Evolutionary conservation across 2,329 filamentous ascomycete genomes (phyloP).

Genomic region (Aureobasidium sp.): DNA sequence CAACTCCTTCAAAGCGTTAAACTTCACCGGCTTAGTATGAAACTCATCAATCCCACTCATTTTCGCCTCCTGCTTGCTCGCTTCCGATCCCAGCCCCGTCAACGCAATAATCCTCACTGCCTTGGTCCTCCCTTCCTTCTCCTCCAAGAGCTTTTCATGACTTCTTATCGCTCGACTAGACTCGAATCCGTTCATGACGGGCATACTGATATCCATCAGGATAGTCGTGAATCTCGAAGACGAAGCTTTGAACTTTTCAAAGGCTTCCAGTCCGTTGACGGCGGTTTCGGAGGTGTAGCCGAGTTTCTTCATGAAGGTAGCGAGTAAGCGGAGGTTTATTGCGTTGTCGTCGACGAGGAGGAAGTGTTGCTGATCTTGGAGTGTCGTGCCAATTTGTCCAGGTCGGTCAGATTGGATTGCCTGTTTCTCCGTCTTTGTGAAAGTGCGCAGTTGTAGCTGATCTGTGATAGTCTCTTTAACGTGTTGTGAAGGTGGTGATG

Average conservation of each 20-base stretch:
- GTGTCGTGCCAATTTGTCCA: no score
- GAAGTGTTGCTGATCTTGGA: neutral
- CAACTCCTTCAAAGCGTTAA: conserved; percentile 23
- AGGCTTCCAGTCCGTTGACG: neutral
- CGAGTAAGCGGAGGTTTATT: neutral
- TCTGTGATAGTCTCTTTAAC: neutral
- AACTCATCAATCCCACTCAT: conserved; percentile 25
- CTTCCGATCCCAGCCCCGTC: conserved; percentile 18
- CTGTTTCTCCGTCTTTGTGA: neutral
- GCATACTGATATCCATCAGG: conserved; percentile 16
- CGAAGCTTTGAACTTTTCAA: neutral
- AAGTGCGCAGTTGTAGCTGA: no score
- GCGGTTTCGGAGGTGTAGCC: neutral
- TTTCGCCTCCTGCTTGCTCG: conserved; percentile 21
- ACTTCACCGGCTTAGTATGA: conserved; percentile 22
- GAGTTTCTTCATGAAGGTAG: conserved; percentile 3
- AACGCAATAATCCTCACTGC: conserved; percentile 19
- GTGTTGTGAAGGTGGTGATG: neutral
- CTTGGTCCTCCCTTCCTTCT: neutral
- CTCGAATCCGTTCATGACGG: conserved; percentile 22
- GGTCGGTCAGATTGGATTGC: neutral
- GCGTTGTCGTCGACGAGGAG: conserved; percentile 12
- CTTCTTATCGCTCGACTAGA: conserved; percentile 24
- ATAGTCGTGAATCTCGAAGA: conserved; percentile 5
- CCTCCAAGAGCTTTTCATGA: conserved; percentile 19